Evolutionary conservation across 371 early-diverging fungal species (phyloP), one percentile per base, ranked within the genome.

Genomic region (Cokeromyces recurvatus): DNA sequence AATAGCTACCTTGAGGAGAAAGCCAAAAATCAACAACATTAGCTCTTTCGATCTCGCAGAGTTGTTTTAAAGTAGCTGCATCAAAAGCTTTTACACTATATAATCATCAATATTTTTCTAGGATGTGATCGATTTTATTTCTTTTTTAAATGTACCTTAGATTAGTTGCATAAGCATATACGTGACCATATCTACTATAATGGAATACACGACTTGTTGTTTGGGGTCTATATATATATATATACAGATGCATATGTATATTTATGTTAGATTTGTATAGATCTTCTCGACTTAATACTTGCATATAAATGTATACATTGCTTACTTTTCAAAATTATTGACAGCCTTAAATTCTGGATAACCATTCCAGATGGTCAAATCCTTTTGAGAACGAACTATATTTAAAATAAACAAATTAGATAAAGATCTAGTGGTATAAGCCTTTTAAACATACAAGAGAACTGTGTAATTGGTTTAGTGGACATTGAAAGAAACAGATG

Each of bases 1-100:
- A 43, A 49, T 84, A 97, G 32, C 80, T 90, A 54, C 91, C 92
- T 52, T 79, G 79, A 45, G 97, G 95, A 15, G 97, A 97, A 60
- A 95, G 89, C 64, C 78, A 89, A 37, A 92, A 78, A 74, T 92
- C 94, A 43, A 92, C 59, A 17, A 92, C 80, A 54, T 83, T 83
- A 48, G 74, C 66, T 47, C 74, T 70, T 20, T 66, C 62, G 43
- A 95, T 75, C 41, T 81, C 85, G 40, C 79, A 81, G n/a, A 85
- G 59, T 17, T 78, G 64, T 35, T 74, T 59, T 51, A 81, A 57
- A 9, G 78, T 78, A 25, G 72, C 53, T 22, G 91, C 86, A 63
- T 90, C 80, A 49, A 84, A 78, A 32, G 92, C 79, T 51, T 82
- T 81, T 45, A 91, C 82, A 31, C 88, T 86, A 61, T 20, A 38